These are phyloP conservation scores for Phialophora chinensis DNA, from an alignment of 2,329 filamentous ascomycete genomes.

Conservation along the genomic window DNA sequence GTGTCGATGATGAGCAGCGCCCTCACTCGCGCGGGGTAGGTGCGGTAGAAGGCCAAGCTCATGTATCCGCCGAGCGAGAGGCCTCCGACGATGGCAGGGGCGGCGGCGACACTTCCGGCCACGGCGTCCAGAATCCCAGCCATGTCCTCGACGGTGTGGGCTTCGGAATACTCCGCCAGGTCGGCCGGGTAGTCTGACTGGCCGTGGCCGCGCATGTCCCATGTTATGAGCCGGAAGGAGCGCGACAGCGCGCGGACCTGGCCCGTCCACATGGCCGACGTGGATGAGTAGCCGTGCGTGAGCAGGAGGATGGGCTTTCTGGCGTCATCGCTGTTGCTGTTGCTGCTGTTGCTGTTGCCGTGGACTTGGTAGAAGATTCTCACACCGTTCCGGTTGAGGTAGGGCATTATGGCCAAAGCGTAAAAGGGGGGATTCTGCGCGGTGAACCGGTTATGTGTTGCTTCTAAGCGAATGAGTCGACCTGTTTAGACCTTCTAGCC, in stretches of 20 bases:
- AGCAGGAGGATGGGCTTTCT: constrained; percentile 23
- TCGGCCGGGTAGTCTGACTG: constrained; percentile 25
- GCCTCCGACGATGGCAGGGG: constrained; percentile 27
- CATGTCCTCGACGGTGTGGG: constrained; percentile 32
- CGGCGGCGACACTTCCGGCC: not conserved
- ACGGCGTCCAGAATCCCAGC: constrained; percentile 23
- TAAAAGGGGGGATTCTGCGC: not conserved
- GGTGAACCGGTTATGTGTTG: too few relatives aligned
- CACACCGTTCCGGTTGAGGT: constrained; percentile 23
- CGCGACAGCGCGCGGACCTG: constrained; percentile 30
- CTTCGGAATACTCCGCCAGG: constrained; percentile 28
- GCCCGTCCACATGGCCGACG: constrained; percentile 33
- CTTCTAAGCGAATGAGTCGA: too few relatives aligned
- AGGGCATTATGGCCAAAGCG: constrained; percentile 23
- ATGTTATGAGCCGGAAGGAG: constrained; percentile 28
- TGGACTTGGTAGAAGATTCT: constrained; percentile 35
- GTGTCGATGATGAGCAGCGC: constrained; percentile 35
- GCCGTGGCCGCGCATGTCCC: constrained; percentile 38
- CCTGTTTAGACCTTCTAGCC: too few relatives aligned
- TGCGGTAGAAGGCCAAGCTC: constrained; percentile 35
- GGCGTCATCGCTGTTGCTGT: not conserved
- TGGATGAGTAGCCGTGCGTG: constrained; percentile 35
- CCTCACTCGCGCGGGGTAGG: constrained; percentile 20
- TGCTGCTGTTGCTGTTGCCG: constrained; percentile 4
- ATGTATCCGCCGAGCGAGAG: constrained; percentile 35